Evolutionary conservation across 768 basidiomycete species (phyloP).

Genomic region (Boletus tomentosulus): DNA sequence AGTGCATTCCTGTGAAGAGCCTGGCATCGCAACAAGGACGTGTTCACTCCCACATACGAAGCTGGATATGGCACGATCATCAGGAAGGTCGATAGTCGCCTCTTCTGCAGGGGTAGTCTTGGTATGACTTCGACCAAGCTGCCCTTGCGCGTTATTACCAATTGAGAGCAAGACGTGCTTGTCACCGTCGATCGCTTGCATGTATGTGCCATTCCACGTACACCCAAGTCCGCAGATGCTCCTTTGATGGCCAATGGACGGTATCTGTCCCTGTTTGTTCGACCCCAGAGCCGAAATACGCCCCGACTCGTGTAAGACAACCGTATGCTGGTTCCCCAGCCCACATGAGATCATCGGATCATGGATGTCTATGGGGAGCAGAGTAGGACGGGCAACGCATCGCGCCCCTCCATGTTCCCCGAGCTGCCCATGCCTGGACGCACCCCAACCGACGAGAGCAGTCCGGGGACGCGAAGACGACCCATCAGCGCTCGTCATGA

Average conservation of each 20-base stretch:
- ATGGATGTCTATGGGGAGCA: constrained; percentile 32
- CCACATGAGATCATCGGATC: constrained; percentile 31
- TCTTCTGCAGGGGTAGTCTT: constrained; percentile 1
- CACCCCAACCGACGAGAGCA: constrained; percentile 75
- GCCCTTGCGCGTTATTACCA: constrained; percentile 56
- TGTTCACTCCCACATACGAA: constrained; percentile 87
- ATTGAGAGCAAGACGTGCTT: constrained; percentile 40
- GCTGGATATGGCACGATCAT: constrained; percentile 23
- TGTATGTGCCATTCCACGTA: constrained; percentile 81
- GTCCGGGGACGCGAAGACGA: constrained; percentile 9
- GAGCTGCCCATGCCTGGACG: constrained; percentile 81
- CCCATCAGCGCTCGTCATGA: constrained; percentile 15
- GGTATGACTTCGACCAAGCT: constrained; percentile 48
- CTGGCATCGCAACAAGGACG: constrained; percentile 43
- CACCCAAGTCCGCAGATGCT: constrained; percentile 42
- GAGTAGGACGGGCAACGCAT: constrained; percentile 18
- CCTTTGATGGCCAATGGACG: constrained; percentile 28
- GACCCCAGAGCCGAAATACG: constrained; percentile 57
- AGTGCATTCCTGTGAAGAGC: constrained; percentile 23
- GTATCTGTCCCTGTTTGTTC: constrained; percentile 64
- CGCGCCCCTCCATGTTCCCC: constrained; percentile 34
- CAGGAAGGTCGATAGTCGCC: constrained; percentile 20
- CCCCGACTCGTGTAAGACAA: constrained; percentile 44
- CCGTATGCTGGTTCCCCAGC: constrained; percentile 53
- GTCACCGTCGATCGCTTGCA: constrained; percentile 25